Evolutionary conservation across 78 protist genomes (phyloP), one percentile per base, ranked within the genome.

Genomic region (Cavenderia fasciculata): DNA sequence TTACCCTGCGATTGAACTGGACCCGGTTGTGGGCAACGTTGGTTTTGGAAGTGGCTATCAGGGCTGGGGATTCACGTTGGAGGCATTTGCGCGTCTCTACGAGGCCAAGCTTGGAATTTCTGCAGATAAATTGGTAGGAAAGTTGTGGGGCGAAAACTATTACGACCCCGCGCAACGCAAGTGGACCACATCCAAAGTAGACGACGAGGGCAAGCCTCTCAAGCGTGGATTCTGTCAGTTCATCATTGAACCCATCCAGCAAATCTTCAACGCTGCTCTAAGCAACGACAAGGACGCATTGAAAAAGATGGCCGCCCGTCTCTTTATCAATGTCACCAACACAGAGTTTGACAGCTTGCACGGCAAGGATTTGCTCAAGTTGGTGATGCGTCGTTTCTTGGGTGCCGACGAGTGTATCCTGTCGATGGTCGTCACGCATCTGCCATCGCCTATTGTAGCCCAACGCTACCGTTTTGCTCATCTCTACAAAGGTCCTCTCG

Each of bases 11-110:
- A 61, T 96, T 43, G 68, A 46, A 74, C 96, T 95, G 21, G 71
- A 40, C 36, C 92, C 95, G n/a, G 19, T 12, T 36, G 41, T 29
- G 27, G 97, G 97, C 46, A 69, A 76, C 23, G 95, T 91, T 38
- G 57, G 49, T 40, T 97, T 96, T 41, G 97, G 94, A 21, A 11
- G 61, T 44, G 97, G 96, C 10, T 63, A 57, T 21, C 74, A 94
- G 23, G 96, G 97, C 6, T 96, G 95, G 96, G 97, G 79, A 12
- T 96, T 94, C 92, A 52, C 97, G 18, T 27, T 96, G 16, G 29
- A n/a, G 14, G 27, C 3, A 18, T 84, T 85, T 4, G 97, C 95
- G 19, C 31, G 21, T 2, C 25, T 94, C 41, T 87, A 87, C 14
- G 96, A 94, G 12, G 23, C 34, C 14, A 86, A 84, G 25, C 51